Evolutionary conservation across 768 basidiomycete species (phyloP), one percentile per base, ranked within the genome.

Genomic region (Artomyces pyxidatus): DNA sequence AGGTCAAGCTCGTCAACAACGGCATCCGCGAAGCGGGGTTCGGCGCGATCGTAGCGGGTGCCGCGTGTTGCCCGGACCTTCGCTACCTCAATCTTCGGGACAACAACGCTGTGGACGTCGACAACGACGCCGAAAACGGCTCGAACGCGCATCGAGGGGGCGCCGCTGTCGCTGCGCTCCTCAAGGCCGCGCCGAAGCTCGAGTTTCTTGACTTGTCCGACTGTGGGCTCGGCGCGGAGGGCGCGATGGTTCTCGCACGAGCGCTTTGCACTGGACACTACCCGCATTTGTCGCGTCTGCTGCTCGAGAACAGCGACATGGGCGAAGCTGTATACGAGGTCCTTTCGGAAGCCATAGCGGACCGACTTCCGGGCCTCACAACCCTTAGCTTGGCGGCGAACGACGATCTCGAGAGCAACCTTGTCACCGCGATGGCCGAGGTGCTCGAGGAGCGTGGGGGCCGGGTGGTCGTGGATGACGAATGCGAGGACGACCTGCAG

Each of bases 11-110:
- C 81, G 86, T 88, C 21, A 92, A 97, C 73, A 96, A 98, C 62
- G 95, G 94, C 6, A 96, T 98, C 59, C 75, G 91, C 55, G 88
- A 88, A 81, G 84, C 85, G 52, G 95, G 95, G 9, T 85, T 95
- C 62, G 75, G 75, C 8, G 76, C 79, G 10, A 77, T 98, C 27
- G 86, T 88, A 5, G 61, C 65, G 21, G 94, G 92, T 4, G 65
- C 97, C 25, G 64, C 78, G 10, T 71, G 81, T 45, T 85, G 83
- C 63, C 69, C 72, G 3, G 67, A 73, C 42, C 69, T 98, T 44
- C 71, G 80, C 59, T 70, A 82, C 55, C 76, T 98, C 58, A 92
- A 97, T 72, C 69, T 98, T 43, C 92, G 95, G 65, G 95, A 98
- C 67, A 88, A 88, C 60, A 83, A 35, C 32, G 32, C 32, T 17